Evolutionary conservation across 345 rosid species (phyloP).

Genomic region (Euphorbia lathyris): DNA sequence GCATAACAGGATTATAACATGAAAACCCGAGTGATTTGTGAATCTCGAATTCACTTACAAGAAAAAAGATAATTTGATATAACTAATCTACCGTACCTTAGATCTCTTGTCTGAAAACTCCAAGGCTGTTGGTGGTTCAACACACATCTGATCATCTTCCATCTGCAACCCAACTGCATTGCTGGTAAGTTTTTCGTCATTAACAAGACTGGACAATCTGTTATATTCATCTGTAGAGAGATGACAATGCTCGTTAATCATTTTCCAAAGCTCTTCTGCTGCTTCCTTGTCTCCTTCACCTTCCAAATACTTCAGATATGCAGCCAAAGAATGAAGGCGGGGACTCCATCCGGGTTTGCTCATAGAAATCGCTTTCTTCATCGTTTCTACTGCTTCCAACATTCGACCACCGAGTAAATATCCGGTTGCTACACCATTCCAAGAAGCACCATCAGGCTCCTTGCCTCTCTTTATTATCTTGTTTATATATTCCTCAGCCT

Average conservation of each 20-base stretch:
- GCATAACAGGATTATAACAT: too few relatives aligned
- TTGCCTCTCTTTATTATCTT: conserved; percentile 30
- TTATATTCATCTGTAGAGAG: background rate
- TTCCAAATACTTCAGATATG: conserved; percentile 28
- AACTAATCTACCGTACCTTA: background rate
- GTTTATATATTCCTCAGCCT: conserved; percentile 48
- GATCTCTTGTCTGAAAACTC: conserved; percentile 5
- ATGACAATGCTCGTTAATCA: conserved; percentile 9
- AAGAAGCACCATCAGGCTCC: conserved; percentile 30
- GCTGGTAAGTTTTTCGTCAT: background rate
- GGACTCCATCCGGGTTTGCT: conserved; percentile 26
- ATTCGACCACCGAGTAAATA: conserved; percentile 33
- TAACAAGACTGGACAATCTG: background rate
- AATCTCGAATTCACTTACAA: background rate
- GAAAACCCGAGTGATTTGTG: too few relatives aligned
- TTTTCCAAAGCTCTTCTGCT: conserved; percentile 22
- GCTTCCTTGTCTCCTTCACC: conserved; percentile 20
- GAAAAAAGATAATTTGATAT: background rate
- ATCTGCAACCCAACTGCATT: background rate
- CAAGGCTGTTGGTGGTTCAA: background rate
- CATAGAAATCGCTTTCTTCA: conserved; percentile 38
- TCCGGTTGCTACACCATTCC: conserved; percentile 45
- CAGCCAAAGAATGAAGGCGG: background rate
- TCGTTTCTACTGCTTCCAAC: conserved; percentile 44
- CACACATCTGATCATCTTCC: conserved; percentile 6